Evolutionary conservation across 345 rosid species (phyloP).

Genomic region (Punica granatum): DNA sequence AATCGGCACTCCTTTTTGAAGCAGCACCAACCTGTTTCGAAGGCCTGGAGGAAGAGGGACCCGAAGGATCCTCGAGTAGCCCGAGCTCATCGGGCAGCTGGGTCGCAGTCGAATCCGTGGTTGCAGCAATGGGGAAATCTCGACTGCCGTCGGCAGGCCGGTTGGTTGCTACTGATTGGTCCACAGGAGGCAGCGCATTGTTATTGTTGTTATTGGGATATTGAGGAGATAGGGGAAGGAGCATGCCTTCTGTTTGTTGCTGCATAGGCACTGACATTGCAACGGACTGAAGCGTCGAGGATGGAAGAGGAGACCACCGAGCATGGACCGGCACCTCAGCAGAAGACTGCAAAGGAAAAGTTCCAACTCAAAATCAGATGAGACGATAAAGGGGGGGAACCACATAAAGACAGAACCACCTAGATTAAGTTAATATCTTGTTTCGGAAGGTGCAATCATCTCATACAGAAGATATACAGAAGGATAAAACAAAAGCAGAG

Average conservation of each 20-base stretch:
- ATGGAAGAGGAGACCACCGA: slow-evolving; percentile 75
- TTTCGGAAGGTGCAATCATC: no score
- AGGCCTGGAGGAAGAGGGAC: slow-evolving; percentile 23
- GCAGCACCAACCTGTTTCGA: slow-evolving; percentile 26
- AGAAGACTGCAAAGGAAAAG: slow-evolving; percentile 43
- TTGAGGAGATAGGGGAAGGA: slow-evolving; percentile 32
- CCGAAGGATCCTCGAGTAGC: slow-evolving; percentile 42
- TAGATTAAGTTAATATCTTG: no score
- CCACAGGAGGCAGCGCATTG: slow-evolving; percentile 23
- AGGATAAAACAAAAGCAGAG: not conserved
- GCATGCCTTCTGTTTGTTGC: slow-evolving; percentile 43
- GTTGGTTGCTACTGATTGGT: slow-evolving; percentile 36
- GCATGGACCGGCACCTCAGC: slow-evolving; percentile 68
- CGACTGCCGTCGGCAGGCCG: slow-evolving; percentile 35
- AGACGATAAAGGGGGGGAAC: no score
- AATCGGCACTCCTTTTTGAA: slow-evolving; percentile 29
- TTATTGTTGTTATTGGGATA: slow-evolving; percentile 33
- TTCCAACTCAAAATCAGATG: slow-evolving; percentile 7
- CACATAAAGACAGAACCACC: no score
- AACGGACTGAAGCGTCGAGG: slow-evolving; percentile 42
- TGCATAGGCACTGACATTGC: slow-evolving; percentile 53
- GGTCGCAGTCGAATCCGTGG: slow-evolving; percentile 27
- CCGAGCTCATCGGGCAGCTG: slow-evolving; percentile 56
- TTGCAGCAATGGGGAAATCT: slow-evolving; percentile 21
- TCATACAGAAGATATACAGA: no score